A percentile compares a stretch with the other conserved stretches of the same genome.
Conservation (phyloP, 2,329 filamentous ascomycete species). For the Epichloe brachyelytri region DNA sequence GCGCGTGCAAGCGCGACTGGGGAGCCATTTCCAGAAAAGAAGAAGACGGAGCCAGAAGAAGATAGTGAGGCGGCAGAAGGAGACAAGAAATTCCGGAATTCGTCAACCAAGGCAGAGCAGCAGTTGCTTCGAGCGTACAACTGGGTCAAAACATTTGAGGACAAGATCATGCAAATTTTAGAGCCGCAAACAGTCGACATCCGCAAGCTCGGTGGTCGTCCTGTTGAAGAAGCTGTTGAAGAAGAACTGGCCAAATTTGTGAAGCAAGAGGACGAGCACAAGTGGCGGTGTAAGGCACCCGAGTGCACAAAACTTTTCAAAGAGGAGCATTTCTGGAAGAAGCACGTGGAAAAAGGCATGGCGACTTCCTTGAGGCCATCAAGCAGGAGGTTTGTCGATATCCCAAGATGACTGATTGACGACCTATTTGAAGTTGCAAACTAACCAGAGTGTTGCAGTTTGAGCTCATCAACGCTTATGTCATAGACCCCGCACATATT, state of each 20-base stretch:
- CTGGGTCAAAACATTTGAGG: conserved; percentile 97
- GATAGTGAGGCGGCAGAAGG: conserved; percentile 37
- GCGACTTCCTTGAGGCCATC: conserved; percentile 71
- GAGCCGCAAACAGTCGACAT: conserved; percentile 82
- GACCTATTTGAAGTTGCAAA: conserved; percentile 31
- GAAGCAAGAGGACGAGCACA: conserved; percentile 95
- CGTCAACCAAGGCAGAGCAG: conserved; percentile 68
- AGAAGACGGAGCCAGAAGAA: conserved; percentile 53
- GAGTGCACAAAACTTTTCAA: conserved; percentile 97
- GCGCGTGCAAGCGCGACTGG: conserved; percentile 74
- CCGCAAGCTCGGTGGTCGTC: conserved; percentile 80
- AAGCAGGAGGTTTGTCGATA: conserved; percentile 67
- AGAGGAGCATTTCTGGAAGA: conserved; percentile 92
- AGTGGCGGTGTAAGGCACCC: conserved; percentile 91
- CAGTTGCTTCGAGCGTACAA: conserved; percentile 92
- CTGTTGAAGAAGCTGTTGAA: conserved; percentile 71
- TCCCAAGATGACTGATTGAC: background rate
- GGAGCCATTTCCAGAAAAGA: conserved; percentile 73
- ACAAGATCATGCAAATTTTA: conserved; percentile 85
- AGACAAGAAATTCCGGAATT: conserved; percentile 61
- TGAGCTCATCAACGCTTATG: conserved; percentile 83
- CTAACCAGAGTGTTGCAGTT: conserved; percentile 39
- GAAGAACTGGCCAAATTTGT: conserved; percentile 80
- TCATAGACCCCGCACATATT: conserved; percentile 88
- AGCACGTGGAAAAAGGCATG: conserved; percentile 90